Evolutionary conservation across 139 green algal species (phyloP).

Genomic region (Chlorella sp.): DNA sequence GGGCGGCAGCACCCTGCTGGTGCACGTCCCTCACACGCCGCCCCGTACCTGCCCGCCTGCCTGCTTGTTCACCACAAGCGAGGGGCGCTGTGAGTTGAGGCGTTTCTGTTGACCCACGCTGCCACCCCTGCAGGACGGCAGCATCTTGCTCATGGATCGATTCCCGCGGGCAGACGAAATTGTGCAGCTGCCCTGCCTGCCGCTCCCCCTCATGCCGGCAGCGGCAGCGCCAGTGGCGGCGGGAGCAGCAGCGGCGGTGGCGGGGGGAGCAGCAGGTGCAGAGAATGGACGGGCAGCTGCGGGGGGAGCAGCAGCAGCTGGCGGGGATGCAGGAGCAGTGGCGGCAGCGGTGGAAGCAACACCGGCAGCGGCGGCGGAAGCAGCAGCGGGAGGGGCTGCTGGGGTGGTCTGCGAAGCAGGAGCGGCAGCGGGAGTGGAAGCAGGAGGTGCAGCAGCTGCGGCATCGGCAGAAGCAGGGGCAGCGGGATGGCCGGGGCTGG

Average conservation of each 20-base stretch:
- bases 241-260: neutral
- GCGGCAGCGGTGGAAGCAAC: neutral
- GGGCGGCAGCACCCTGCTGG: no score
- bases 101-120: no score
- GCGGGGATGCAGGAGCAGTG: neutral
- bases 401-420: neutral
- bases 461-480: neutral
- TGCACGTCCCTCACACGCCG: no score
- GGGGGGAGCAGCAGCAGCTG: neutral
- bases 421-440: neutral
- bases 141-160: constrained; percentile 62
- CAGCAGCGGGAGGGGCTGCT: neutral
- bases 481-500: neutral
- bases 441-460: neutral
- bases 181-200: constrained; percentile 47
- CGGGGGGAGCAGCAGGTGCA: neutral
- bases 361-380: neutral
- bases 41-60: no score
- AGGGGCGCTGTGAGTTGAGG: no score
- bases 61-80: no score
- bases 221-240: no score
- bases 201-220: constrained; percentile 6
- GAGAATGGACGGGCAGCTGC: neutral
- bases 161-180: constrained; percentile 63
- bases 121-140: no score